These are phyloP conservation scores for Raffaelea arxii DNA, from an alignment of 2,329 filamentous ascomycete genomes.

Conservation along the genomic window DNA sequence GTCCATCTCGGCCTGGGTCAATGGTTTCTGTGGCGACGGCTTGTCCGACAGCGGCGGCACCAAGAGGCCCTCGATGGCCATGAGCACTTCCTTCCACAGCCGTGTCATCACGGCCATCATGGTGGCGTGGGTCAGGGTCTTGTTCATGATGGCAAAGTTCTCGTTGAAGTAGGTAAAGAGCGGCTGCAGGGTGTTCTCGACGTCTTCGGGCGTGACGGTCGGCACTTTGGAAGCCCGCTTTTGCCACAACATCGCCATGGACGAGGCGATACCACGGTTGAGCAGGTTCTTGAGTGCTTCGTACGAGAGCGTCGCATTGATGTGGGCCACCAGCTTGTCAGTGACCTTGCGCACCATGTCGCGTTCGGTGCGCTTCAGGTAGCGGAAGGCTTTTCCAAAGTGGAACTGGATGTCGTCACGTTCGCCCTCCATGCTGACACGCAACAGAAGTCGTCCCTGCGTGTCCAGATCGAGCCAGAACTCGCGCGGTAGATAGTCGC, in stretches of 20 bases:
- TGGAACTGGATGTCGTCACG: slow-evolving; percentile 98
- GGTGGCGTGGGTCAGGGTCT: slow-evolving; percentile 86
- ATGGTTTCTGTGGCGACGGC: slow-evolving; percentile 71
- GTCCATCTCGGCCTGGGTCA: slow-evolving; percentile 82
- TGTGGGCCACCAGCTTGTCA: slow-evolving; percentile 94
- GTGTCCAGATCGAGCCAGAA: slow-evolving; percentile 98
- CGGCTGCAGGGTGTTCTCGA: slow-evolving; percentile 72
- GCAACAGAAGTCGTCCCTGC: slow-evolving; percentile 77
- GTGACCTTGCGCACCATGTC: slow-evolving; percentile 98
- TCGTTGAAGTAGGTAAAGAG: slow-evolving; percentile 94
- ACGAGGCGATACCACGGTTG: slow-evolving; percentile 44
- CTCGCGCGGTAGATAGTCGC: slow-evolving; percentile 88
- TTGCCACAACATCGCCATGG: slow-evolving; percentile 61
- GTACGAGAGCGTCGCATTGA: slow-evolving; percentile 77
- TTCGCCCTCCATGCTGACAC: slow-evolving; percentile 98
- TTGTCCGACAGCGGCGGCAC: slow-evolving; percentile 95
- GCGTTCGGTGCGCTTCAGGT: slow-evolving; percentile 87
- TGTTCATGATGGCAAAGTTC: slow-evolving; percentile 98
- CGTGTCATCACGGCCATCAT: slow-evolving; percentile 98
- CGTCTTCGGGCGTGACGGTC: slow-evolving; percentile 50
- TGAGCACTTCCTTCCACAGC: slow-evolving; percentile 93
- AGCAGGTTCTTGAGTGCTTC: slow-evolving; percentile 69
- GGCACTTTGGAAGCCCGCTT: slow-evolving; percentile 46
- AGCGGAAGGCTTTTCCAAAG: slow-evolving; percentile 93
- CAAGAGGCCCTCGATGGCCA: slow-evolving; percentile 80